Conservation (phyloP, 2,329 filamentous ascomycete species). For the Ophiostoma ips region DNA sequence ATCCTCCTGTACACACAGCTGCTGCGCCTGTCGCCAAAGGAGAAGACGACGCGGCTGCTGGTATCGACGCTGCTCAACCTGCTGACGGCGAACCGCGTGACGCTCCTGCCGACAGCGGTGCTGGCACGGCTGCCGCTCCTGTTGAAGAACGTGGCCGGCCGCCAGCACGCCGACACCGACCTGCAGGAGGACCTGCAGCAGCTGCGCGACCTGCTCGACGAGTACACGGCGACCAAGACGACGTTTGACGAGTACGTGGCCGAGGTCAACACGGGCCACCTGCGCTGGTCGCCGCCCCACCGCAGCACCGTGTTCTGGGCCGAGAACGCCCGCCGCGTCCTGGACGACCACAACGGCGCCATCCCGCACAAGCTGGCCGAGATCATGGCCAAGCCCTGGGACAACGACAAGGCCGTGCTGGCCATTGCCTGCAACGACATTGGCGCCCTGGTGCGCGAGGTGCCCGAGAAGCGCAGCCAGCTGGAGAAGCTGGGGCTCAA, state of each 20-base stretch:
- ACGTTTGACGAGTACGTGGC: constrained; percentile 83
- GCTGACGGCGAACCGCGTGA: constrained; percentile 53
- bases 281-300: constrained; percentile 88
- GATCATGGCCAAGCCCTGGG: constrained; percentile 61
- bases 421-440: constrained; percentile 91
- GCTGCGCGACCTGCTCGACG: constrained; percentile 49
- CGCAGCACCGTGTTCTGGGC: constrained; percentile 79
- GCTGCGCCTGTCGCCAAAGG: constrained; percentile 83
- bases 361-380: constrained; percentile 71
- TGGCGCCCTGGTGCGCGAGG: constrained; percentile 75
- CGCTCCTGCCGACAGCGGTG: constrained; percentile 69
- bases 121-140: constrained; percentile 65
- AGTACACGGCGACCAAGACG: constrained; percentile 56
- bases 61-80: constrained; percentile 84
- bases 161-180: constrained; percentile 51
- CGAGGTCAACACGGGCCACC: constrained; percentile 72
- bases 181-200: constrained; percentile 47
- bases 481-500: constrained; percentile 79
- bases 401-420: constrained; percentile 73
- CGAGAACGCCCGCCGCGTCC: constrained; percentile 76
- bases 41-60: constrained; percentile 89
- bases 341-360: constrained; percentile 69
- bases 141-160: constrained; percentile 47
- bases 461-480: constrained; percentile 66
- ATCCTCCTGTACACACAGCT: constrained; percentile 86